Percentiles rank a stretch among this genome's conserved stretches.
Conservation (phyloP, 192 early-diverging fungal species). For the Backusella liffmaniae region DNA sequence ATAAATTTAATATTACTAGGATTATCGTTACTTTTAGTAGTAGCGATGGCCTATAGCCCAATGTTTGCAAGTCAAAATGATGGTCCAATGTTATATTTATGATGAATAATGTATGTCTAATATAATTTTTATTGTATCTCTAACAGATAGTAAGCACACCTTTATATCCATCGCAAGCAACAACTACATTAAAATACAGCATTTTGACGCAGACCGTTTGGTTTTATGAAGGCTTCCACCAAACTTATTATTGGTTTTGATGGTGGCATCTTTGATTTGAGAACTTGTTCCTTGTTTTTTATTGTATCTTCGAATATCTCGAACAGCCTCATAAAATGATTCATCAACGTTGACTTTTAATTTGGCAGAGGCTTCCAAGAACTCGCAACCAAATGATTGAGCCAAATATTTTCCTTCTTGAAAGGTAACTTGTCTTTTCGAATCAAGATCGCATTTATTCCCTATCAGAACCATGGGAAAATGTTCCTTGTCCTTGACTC, state of each 20-base stretch:
- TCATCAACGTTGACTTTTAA: slow-evolving; percentile 30
- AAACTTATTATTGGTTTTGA: background rate
- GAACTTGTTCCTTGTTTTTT: slow-evolving; percentile 49
- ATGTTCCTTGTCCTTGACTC: slow-evolving; percentile 76
- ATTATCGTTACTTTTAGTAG: no score
- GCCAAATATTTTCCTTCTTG: slow-evolving; percentile 59
- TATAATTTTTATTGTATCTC: background rate
- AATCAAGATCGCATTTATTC: slow-evolving; percentile 84
- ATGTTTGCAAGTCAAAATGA: no score
- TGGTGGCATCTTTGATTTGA: background rate
- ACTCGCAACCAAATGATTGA: slow-evolving; percentile 53
- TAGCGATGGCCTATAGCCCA: no score
- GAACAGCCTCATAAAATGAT: slow-evolving; percentile 58
- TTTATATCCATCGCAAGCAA: background rate
- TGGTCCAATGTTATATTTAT: no score
- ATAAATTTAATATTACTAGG: no score
- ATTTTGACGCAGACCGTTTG: background rate
- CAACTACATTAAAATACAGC: background rate
- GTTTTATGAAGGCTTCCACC: background rate
- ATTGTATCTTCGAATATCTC: slow-evolving; percentile 78
- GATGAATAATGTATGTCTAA: no score
- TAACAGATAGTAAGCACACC: background rate
- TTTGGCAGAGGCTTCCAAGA: slow-evolving; percentile 58
- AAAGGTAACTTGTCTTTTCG: slow-evolving; percentile 56
- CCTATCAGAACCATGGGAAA: slow-evolving; percentile 81